These are phyloP conservation scores for Cryomyces antarcticus DNA, from an alignment of 495 filamentous ascomycete species.

Conservation along the genomic window DNA sequence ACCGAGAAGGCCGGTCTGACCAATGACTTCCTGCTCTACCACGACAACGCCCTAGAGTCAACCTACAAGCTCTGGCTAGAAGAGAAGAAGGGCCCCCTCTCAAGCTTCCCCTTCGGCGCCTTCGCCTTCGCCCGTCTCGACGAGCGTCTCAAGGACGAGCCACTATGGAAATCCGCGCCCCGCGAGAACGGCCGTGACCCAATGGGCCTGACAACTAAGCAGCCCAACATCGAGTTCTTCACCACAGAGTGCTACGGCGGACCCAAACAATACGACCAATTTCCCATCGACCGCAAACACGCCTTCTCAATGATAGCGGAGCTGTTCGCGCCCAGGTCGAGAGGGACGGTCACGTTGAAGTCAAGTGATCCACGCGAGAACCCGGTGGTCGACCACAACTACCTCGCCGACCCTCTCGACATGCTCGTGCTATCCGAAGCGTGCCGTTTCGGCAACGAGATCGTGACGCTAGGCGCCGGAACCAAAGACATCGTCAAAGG, in stretches of 20 bases:
- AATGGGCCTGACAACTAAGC: conserved; percentile 26
- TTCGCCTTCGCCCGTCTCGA: conserved; percentile 33
- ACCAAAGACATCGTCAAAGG: conserved; percentile 35
- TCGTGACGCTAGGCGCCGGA: conserved; percentile 29
- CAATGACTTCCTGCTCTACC: conserved; percentile 21
- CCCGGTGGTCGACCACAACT: conserved; percentile 30
- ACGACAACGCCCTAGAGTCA: conserved; percentile 21
- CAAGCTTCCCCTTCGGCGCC: conserved; percentile 30
- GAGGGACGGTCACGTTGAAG: neutral
- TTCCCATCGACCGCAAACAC: conserved; percentile 23
- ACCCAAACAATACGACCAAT: conserved; percentile 27
- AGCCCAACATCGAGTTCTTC: conserved; percentile 33
- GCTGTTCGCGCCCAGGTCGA: neutral
- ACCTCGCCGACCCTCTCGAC: conserved; percentile 28
- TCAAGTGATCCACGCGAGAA: conserved; percentile 16
- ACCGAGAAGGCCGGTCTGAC: conserved; percentile 23
- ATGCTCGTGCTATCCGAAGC: conserved; percentile 27
- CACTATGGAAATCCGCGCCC: conserved; percentile 22
- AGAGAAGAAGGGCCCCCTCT: conserved; percentile 28
- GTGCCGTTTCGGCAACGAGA: conserved; percentile 30
- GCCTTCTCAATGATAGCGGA: conserved; percentile 18
- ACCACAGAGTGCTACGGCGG: conserved; percentile 32
- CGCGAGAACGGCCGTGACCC: conserved; percentile 27
- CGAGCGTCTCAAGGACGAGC: conserved; percentile 25
- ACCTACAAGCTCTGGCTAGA: conserved; percentile 26